Evolutionary conservation across 192 early-diverging fungal genomes (phyloP), one percentile per base, ranked within the genome.

Genomic region (Tieghemiomyces parasiticus): DNA sequence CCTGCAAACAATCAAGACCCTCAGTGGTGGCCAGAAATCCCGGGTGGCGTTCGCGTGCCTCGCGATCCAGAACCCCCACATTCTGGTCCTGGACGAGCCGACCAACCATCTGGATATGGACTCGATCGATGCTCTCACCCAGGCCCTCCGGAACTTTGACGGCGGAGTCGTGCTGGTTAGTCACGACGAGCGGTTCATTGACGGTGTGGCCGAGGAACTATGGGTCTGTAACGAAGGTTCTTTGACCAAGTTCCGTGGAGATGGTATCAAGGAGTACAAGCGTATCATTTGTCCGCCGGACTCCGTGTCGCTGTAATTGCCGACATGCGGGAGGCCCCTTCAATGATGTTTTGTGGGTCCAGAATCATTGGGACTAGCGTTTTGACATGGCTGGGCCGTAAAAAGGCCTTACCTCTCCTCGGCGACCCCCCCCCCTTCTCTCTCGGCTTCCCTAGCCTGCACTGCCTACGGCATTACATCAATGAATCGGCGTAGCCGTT

Each of bases 41-140:
- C 78, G 96, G 46, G 83, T 99, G 60, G 93, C 97, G 19, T 99
- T 99, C 76, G 92, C 91, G 42, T 88, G 92, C 62, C 75, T 99
- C 19, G 87, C 92, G 4, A 74, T 96, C 49, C 74, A 81, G 55
- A 75, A 79, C 60, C 95, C 96, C 59, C 91, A 94, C 74, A 88
- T 99, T 63, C 73, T 99, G 63, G 76, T 99, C 63, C 84, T 99
- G 65, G 96, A 99, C 64, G 96, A 99, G 84, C 95, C 95, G 61
- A 97, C 91, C 28, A 95, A 87, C 62, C 87, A 93, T 63, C 72
- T 90, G 70, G 88, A 90, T 72, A 84, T 90, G 80, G 83, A 84
- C 53, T 92, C 93, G 50, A 95, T 99, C 59, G 96, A 99, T 69
- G 91, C 94, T 13, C 77, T 99, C 35, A 82, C 88, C 32, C 76